These are phyloP conservation scores for Penicillium sp. DNA, from an alignment of 2,329 filamentous ascomycete genomes.

Conservation along the genomic window DNA sequence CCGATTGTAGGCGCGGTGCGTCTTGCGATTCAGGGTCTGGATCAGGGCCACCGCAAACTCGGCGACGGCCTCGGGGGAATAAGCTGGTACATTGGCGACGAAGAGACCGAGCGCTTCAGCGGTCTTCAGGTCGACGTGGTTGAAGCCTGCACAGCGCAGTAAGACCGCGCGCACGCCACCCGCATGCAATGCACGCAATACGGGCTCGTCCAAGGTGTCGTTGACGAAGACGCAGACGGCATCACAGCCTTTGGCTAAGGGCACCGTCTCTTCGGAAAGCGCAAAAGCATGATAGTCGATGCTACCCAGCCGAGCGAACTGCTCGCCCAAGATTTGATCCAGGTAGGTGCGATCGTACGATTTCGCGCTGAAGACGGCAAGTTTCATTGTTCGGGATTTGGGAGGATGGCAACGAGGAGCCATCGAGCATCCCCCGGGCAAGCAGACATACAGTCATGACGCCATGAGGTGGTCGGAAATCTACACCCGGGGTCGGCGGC, in stretches of 20 bases:
- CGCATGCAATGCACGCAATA: conserved; percentile 52
- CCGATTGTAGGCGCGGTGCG: conserved; percentile 66
- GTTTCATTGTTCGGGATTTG: conserved; percentile 46
- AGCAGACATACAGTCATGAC: conserved; percentile 10
- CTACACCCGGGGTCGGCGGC: not conserved
- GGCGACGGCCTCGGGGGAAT: conserved; percentile 67
- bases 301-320: conserved; percentile 42
- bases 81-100: conserved; percentile 66
- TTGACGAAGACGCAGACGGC: conserved; percentile 70
- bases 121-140: conserved; percentile 61
- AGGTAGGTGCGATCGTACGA: conserved; percentile 61
- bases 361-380: conserved; percentile 65
- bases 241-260: conserved; percentile 52
- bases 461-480: not conserved
- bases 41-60: conserved; percentile 68
- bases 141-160: conserved; percentile 66
- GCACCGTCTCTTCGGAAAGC: conserved; percentile 55
- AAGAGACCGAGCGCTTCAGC: conserved; percentile 57
- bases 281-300: conserved; percentile 59
- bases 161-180: conserved; percentile 58
- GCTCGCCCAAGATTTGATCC: conserved; percentile 35
- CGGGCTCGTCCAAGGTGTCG: conserved; percentile 53
- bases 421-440: not conserved
- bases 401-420: not conserved
- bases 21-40: conserved; percentile 66